These are phyloP conservation scores for Oryza meridionalis DNA, from an alignment of 176 grass and related monocot species.

Conservation along the genomic window DNA sequence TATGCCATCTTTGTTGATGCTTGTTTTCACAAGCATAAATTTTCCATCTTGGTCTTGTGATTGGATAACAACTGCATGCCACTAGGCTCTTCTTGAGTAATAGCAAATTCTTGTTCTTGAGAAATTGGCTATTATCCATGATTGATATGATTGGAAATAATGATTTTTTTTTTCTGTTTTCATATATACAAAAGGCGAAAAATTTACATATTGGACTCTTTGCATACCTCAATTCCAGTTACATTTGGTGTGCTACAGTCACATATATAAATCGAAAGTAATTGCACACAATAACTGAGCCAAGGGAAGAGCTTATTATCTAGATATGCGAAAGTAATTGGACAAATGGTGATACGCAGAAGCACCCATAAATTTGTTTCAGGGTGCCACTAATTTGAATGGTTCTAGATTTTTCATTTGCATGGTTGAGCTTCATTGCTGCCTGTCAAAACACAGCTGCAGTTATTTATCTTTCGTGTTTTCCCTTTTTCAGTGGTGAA, in stretches of 20 bases:
- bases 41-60: not conserved
- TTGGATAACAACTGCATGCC: not conserved
- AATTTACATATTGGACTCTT: not conserved
- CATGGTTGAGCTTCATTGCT: not conserved
- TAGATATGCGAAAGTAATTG: too few species aligned
- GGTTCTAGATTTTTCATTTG: not conserved
- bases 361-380: not conserved
- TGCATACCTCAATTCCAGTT: slow-evolving; percentile 1
- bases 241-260: not conserved
- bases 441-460: not conserved
- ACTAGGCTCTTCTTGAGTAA: not conserved
- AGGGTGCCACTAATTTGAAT: not conserved
- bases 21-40: not conserved
- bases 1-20: too few species aligned
- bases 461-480: slow-evolving; percentile 15
- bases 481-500: slow-evolving; percentile 65
- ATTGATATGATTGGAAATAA: not conserved
- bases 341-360: not conserved
- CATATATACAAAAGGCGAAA: too few species aligned
- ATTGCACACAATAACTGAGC: too few species aligned
- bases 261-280: not conserved
- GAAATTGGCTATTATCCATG: slow-evolving; percentile 17
- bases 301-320: too few species aligned
- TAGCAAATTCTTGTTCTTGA: not conserved
- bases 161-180: too few species aligned